phyloP scores from a whole-genome alignment of 768 basidiomycete species.

The Saitozyma sp. region DNA sequence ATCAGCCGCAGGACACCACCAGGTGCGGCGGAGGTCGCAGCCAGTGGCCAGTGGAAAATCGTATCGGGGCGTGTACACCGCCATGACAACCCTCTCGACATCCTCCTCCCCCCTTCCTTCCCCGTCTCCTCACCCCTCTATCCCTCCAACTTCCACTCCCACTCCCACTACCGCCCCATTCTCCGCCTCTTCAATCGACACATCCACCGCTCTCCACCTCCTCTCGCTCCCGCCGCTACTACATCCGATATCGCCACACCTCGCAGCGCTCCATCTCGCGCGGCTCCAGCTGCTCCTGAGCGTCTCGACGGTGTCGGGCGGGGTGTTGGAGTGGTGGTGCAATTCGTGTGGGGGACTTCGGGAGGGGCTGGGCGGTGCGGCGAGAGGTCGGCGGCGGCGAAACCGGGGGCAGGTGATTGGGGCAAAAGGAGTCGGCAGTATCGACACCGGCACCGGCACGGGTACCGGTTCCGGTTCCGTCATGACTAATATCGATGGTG shows the following conservation, averaged over 20 bases:
- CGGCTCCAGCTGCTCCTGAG: constrained; percentile 22
- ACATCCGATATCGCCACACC: constrained; percentile 28
- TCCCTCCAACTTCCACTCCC: too few relatives aligned
- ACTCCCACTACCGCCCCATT: neutral
- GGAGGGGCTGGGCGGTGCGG: constrained; percentile 10
- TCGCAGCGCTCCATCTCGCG: constrained; percentile 40
- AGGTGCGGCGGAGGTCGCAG: too few relatives aligned
- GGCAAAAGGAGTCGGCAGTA: too few relatives aligned
- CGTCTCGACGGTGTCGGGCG: constrained; percentile 9
- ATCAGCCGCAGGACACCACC: too few relatives aligned
- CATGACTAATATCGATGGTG: too few relatives aligned
- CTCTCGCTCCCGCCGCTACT: constrained; percentile 30
- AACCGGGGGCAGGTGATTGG: too few relatives aligned
- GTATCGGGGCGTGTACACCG: too few relatives aligned
- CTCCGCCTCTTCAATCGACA: neutral
- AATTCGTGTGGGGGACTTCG: constrained; percentile 29
- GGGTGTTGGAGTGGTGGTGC: constrained; percentile 24
- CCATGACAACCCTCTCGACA: neutral
- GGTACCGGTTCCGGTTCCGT: too few relatives aligned
- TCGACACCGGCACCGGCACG: too few relatives aligned
- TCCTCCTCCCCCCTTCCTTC: neutral
- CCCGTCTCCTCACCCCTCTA: neutral
- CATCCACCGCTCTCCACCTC: constrained; percentile 16
- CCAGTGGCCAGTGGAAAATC: too few relatives aligned
- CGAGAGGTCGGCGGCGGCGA: neutral